A percentile compares a stretch with the other conserved stretches of the same genome.
Evolutionary conservation across 2,329 filamentous ascomycete genomes (phyloP).

Genomic region (Aureobasidium sp.): DNA sequence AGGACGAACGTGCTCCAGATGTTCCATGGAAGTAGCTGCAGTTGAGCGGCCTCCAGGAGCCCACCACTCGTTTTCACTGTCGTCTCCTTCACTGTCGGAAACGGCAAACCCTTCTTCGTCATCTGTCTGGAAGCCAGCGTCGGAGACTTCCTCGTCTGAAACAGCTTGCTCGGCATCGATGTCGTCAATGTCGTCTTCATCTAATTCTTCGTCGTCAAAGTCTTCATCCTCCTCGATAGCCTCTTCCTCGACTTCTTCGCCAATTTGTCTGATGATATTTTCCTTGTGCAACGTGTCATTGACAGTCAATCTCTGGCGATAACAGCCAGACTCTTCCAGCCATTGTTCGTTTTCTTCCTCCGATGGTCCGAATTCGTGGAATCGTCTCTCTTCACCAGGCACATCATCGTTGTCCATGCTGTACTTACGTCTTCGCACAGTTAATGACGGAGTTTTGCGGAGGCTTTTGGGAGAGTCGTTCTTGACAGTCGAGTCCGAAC

Average conservation of each 20-base stretch:
- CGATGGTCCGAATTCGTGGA: constrained; percentile 89
- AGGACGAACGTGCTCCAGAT: constrained; percentile 43
- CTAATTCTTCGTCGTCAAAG: constrained; percentile 55
- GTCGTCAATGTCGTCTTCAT: constrained; percentile 30
- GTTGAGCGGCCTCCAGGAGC: constrained; percentile 50
- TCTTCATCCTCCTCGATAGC: constrained; percentile 61
- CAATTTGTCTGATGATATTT: constrained; percentile 76
- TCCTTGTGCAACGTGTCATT: constrained; percentile 87
- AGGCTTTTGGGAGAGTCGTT: constrained; percentile 41
- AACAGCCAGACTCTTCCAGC: constrained; percentile 64
- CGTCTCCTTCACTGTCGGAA: constrained; percentile 61
- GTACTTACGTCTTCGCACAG: constrained; percentile 30
- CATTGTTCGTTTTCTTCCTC: constrained; percentile 80
- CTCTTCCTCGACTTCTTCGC: constrained; percentile 86
- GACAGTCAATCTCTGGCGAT: constrained; percentile 70
- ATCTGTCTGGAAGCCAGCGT: constrained; percentile 73
- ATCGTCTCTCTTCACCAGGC: constrained; percentile 53
- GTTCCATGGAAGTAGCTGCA: constrained; percentile 49
- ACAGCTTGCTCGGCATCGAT: constrained; percentile 42
- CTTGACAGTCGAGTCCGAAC: constrained; percentile 45
- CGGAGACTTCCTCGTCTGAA: constrained; percentile 36
- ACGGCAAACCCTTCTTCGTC: constrained; percentile 66
- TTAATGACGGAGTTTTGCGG: constrained; percentile 31
- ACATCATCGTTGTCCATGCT: constrained; percentile 36
- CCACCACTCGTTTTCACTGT: constrained; percentile 61